Evolutionary conservation across 768 basidiomycete species (phyloP).

Genomic region (Tylopilus intermedius): DNA sequence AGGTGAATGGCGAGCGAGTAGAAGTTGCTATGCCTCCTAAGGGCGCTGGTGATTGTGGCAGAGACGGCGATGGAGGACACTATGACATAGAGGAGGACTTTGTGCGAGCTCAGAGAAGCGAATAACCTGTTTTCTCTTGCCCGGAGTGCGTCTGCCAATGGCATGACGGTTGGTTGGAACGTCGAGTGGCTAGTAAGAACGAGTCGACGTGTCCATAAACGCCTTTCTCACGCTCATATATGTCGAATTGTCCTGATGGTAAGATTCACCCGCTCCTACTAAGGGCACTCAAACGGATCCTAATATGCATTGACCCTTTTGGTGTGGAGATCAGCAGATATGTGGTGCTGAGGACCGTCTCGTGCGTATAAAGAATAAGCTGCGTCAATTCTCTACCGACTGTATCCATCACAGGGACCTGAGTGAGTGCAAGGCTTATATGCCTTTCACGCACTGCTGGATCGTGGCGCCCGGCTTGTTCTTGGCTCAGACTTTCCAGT

Average conservation of each 20-base stretch:
- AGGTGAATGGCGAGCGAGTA: constrained; percentile 90
- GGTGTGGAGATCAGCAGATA: constrained; percentile 51
- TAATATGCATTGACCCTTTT: background rate
- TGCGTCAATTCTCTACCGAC: background rate
- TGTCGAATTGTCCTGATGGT: too few species aligned
- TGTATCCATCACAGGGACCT: constrained; percentile 49
- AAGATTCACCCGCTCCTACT: background rate
- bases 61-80: constrained; percentile 66
- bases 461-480: constrained; percentile 62
- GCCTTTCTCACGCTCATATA: constrained; percentile 13
- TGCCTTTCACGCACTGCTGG: constrained; percentile 72
- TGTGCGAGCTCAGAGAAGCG: constrained; percentile 51
- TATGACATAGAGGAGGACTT: constrained; percentile 63
- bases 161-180: constrained; percentile 34
- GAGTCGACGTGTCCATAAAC: constrained; percentile 13
- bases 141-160: constrained; percentile 45
- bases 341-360: constrained; percentile 83
- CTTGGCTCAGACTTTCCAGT: constrained; percentile 91
- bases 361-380: constrained; percentile 36
- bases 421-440: constrained; percentile 83
- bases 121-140: constrained; percentile 48
- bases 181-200: background rate
- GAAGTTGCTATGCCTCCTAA: constrained; percentile 83
- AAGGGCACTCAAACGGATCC: background rate
- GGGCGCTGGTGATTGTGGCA: constrained; percentile 72